phyloP scores from a whole-genome alignment of 306 rosid species.

The Lathyrus tuberosus region DNA sequence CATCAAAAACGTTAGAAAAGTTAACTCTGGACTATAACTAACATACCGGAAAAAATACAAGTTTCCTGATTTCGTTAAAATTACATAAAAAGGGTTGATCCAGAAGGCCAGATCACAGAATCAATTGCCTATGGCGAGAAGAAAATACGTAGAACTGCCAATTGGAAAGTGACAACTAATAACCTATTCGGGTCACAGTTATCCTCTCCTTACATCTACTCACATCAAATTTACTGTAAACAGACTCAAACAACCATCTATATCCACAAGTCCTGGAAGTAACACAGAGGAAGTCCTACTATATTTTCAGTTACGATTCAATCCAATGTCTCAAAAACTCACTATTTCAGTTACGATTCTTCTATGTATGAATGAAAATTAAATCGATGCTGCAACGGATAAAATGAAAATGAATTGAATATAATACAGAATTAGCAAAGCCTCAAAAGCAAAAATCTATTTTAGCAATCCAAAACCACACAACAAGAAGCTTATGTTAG shows the following conservation, averaged over 20 bases:
- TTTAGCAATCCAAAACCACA: conserved; percentile 9
- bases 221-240: conserved; percentile 13
- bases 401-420: not conserved
- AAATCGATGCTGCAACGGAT: conserved; percentile 1
- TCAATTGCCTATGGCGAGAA: conserved; percentile 1
- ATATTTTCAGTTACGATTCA: too few relatives aligned
- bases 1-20: not conserved
- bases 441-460: conserved; percentile 4
- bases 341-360: not conserved
- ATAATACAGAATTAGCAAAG: conserved; percentile 1
- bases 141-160: not conserved
- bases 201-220: conserved; percentile 15
- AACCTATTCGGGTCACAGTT: conserved; percentile 8
- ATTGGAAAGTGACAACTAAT: not conserved
- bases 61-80: conserved; percentile 1
- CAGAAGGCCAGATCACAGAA: conserved; percentile 2
- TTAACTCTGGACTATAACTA: not conserved
- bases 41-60: not conserved
- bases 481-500: not conserved
- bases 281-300: conserved; percentile 12
- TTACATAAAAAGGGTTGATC: conserved; percentile 10
- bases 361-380: not conserved
- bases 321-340: conserved; percentile 1
- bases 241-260: conserved; percentile 16
- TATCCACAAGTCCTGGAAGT: conserved; percentile 16